Evolutionary conservation across 331 rosid species (phyloP), one percentile per base, ranked within the genome.

Genomic region (Stylosanthes scabra): DNA sequence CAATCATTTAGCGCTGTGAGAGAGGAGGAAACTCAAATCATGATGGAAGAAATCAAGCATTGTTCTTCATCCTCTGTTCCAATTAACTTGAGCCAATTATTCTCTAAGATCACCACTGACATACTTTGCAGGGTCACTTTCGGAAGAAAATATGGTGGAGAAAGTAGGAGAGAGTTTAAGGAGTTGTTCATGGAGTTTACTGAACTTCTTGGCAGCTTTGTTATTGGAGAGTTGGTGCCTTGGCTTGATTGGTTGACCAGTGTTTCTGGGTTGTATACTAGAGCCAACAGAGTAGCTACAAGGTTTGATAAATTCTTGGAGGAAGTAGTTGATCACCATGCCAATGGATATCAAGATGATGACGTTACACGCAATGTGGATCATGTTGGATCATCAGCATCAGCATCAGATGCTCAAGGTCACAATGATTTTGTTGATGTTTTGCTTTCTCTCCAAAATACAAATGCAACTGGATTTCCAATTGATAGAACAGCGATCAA

Each of bases 211-310:
- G 86, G 92, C 9, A 20, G 11, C 59, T 62, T 72, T 46, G 8
- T 74, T 55, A 60, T 83, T 0, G 78, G 88, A 13, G 92, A 90
- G 1, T 85, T 41, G 6, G 71, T 85, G 3, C 86, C 92, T 0
- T 81, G 78, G 81, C 81, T 89, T 57, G 78, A 81, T 28, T 87
- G 92, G 96, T 16, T 87, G 11, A 75, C 77, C 7, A 4, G 55
- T 4, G 25, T 87, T 27, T 70, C 39, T 78, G 89, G 96, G 11
- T 14, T 83, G 12, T 73, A 82, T 4, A 75, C 66, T 45, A 76
- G 65, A 78, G 81, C 77, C 9, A 52, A 83, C 11, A 80, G 46
- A 29, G 86, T 82, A n/a, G 88, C 81, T 4, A 63, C 76, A 39
- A 52, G 76, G 49, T 52, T 89, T 0, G 92, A 89, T 78, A 63